phyloP scores from a whole-genome alignment of 164 flowering plant genomes.

The Kalanchoe fedtschenkoi region DNA sequence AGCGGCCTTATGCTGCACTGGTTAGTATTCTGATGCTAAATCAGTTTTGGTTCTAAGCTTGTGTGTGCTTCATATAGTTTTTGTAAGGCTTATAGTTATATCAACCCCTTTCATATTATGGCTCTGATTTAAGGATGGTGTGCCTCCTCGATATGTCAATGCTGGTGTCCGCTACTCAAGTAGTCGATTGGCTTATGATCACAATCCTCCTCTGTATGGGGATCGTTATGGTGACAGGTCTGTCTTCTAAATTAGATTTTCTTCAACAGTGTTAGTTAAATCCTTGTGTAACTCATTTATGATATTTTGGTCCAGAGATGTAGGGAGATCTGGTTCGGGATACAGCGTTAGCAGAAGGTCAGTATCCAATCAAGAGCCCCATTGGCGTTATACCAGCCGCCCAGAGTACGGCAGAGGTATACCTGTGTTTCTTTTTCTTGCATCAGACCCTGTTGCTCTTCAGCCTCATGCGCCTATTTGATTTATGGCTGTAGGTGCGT shows the following conservation, averaged over 20 bases:
- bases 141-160: slow-evolving; percentile 76
- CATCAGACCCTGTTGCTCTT: no score
- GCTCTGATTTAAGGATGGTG: slow-evolving; percentile 49
- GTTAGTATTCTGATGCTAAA: slow-evolving; percentile 24
- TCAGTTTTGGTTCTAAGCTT: not conserved
- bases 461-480: not conserved
- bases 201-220: slow-evolving; percentile 51
- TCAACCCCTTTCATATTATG: not conserved
- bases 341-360: slow-evolving; percentile 62
- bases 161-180: slow-evolving; percentile 62
- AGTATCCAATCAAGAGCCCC: slow-evolving; percentile 60
- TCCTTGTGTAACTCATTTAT: not conserved
- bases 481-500: slow-evolving; percentile 39
- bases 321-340: slow-evolving; percentile 66
- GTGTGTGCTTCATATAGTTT: no score
- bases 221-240: slow-evolving; percentile 79
- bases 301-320: slow-evolving; percentile 19
- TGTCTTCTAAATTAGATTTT: not conserved
- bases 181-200: slow-evolving; percentile 77
- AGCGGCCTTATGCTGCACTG: slow-evolving; percentile 72
- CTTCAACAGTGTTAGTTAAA: not conserved
- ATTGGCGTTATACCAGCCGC: slow-evolving; percentile 62
- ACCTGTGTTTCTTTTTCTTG: no score
- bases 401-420: slow-evolving; percentile 22
- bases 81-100: no score